These are phyloP conservation scores for Colletotrichum liriopes DNA, from an alignment of 2,329 filamentous ascomycete genomes.

Conservation along the genomic window DNA sequence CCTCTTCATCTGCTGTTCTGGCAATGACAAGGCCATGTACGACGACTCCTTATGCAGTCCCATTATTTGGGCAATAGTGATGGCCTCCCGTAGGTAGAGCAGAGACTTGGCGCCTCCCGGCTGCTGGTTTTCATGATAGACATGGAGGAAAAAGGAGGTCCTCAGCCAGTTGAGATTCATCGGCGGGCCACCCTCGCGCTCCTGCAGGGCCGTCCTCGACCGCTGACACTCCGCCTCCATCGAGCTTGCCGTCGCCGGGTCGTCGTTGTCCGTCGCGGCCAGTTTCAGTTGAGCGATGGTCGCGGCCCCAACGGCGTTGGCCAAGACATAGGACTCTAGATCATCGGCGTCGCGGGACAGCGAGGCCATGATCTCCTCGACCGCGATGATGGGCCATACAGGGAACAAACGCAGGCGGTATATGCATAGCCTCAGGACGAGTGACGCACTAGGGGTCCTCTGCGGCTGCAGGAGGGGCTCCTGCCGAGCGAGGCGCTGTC, in stretches of 20 bases:
- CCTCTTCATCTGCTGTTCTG: slow-evolving; percentile 62
- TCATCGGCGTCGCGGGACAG: slow-evolving; percentile 54
- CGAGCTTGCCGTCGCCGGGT: slow-evolving; percentile 50
- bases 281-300: slow-evolving; percentile 66
- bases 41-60: slow-evolving; percentile 61
- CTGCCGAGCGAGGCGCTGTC: slow-evolving; percentile 18
- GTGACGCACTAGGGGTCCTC: slow-evolving; percentile 39
- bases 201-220: slow-evolving; percentile 45
- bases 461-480: slow-evolving; percentile 21
- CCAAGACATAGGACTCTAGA: slow-evolving; percentile 57
- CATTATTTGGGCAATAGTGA: slow-evolving; percentile 67
- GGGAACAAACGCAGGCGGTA: slow-evolving; percentile 67
- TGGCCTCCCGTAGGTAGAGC: slow-evolving; percentile 65
- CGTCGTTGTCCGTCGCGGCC: slow-evolving; percentile 50
- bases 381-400: slow-evolving; percentile 66
- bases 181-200: slow-evolving; percentile 48
- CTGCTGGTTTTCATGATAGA: slow-evolving; percentile 65
- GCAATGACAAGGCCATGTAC: slow-evolving; percentile 53
- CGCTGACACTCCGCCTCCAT: slow-evolving; percentile 56
- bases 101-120: slow-evolving; percentile 63
- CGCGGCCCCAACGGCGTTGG: slow-evolving; percentile 63
- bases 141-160: slow-evolving; percentile 67
- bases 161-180: slow-evolving; percentile 59
- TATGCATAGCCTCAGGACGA: slow-evolving; percentile 55
- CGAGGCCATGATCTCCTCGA: slow-evolving; percentile 57